Evolutionary conservation across 2,329 filamentous ascomycete species (phyloP).

Genomic region (Trichoderma afroharzianum): DNA sequence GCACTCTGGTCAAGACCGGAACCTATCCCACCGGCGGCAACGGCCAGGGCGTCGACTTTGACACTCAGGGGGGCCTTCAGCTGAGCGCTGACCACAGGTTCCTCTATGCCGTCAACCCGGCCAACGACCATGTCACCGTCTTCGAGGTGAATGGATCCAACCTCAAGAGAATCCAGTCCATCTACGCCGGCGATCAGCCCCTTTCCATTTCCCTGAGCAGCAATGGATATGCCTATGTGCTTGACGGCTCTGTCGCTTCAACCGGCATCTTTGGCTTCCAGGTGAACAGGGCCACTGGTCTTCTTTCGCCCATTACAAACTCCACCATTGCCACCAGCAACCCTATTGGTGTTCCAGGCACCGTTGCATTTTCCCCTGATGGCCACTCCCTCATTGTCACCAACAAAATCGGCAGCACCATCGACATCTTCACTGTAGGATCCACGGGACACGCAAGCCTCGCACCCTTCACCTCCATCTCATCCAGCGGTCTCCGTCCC

Average conservation of each 20-base stretch:
- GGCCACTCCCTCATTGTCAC: conserved; percentile 21
- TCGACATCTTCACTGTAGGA: conserved; percentile 22
- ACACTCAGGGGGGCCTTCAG: conserved; percentile 76
- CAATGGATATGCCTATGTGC: conserved; percentile 21
- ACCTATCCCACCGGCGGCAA: conserved; percentile 22
- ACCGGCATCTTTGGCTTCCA: conserved; percentile 24
- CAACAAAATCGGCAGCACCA: conserved; percentile 24
- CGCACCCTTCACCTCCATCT: conserved; percentile 15
- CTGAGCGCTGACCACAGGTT: conserved; percentile 20
- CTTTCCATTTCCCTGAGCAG: conserved; percentile 22
- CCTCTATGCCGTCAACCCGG: conserved; percentile 24
- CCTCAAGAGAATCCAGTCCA: conserved; percentile 20
- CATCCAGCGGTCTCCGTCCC: conserved; percentile 19
- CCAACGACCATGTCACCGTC: conserved; percentile 21
- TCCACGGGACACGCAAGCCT: conserved; percentile 17
- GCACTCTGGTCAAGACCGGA: conserved; percentile 17
- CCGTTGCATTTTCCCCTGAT: conserved; percentile 21
- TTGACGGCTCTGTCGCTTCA: conserved; percentile 23
- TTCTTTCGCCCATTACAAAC: conserved; percentile 21
- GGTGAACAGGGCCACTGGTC: conserved; percentile 16
- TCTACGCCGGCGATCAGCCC: conserved; percentile 24
- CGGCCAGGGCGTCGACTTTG: conserved; percentile 67
- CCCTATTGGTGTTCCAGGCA: conserved; percentile 23
- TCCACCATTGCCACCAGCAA: conserved; percentile 22
- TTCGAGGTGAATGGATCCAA: conserved; percentile 20